Percentiles rank a stretch among this genome's conserved stretches.
phyloP scores from a whole-genome alignment of 2,329 filamentous ascomycete genomes.

The Sclerotinia nivalis region DNA sequence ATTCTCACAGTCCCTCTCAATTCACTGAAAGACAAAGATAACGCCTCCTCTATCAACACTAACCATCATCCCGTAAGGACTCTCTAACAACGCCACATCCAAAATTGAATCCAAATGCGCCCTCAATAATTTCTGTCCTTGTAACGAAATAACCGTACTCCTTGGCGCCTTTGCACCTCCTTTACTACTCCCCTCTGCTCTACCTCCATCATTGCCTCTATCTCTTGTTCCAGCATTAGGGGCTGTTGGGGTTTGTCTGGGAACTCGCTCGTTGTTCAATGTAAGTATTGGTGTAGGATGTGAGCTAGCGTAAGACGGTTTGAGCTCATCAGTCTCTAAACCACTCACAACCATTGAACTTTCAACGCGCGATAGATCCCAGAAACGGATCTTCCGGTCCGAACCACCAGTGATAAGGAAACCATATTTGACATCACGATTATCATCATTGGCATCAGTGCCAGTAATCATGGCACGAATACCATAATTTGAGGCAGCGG shows the following conservation, averaged over 20 bases:
- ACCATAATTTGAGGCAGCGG: conserved; percentile 56
- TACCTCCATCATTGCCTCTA: conserved; percentile 30
- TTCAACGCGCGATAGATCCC: conserved; percentile 81
- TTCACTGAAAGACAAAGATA: conserved; percentile 71
- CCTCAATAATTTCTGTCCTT: conserved; percentile 83
- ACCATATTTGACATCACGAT: conserved; percentile 71
- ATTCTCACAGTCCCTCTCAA: neutral
- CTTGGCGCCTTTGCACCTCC: conserved; percentile 56
- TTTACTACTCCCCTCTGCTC: conserved; percentile 36
- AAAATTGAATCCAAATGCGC: conserved; percentile 86
- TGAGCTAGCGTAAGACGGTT: conserved; percentile 69
- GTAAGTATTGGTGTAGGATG: conserved; percentile 64
- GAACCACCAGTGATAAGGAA: conserved; percentile 87
- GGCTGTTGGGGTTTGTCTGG: conserved; percentile 36
- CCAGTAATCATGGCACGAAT: conserved; percentile 75
- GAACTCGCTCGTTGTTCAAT: conserved; percentile 60
- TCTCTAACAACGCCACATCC: conserved; percentile 85
- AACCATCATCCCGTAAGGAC: conserved; percentile 89
- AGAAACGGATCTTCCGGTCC: conserved; percentile 90
- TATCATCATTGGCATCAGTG: conserved; percentile 67
- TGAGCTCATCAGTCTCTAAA: conserved; percentile 65
- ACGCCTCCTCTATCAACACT: conserved; percentile 87
- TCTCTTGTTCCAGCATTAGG: conserved; percentile 38
- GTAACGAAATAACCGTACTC: conserved; percentile 80
- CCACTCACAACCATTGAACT: conserved; percentile 81